Base-by-base conservation (phyloP, 2,329 filamentous ascomycete species). In the Capronia epimyces region DNA sequence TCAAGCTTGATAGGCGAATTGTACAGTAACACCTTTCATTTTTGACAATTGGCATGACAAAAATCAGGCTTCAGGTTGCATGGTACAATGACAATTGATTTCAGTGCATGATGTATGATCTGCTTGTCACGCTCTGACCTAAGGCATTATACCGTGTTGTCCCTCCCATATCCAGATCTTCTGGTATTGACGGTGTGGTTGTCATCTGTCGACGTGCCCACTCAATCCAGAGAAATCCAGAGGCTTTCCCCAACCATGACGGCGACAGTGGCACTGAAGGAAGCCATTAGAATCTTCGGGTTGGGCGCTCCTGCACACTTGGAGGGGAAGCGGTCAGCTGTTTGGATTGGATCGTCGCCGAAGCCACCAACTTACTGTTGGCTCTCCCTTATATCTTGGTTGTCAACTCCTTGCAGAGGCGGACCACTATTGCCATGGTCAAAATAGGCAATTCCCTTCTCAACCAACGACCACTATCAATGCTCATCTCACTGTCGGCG, bases 21-120 rank as follows among this genome's bases (percentile, higher is more conserved):
- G 50, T 57, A 53, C 51, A 57, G 15, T 46, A 46, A 41, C 44
- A 43, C n/a, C 44, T 25, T 44, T 49, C 42, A 43, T 47, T 57
- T 39, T 40, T 43, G n/a, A n/a, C n/a, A n/a, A n/a, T n/a, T n/a
- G n/a, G 49, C 45, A 50, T 52, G 36, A 49, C 41, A 41, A 43
- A 53, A 49, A 39, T 4, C 21, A n/a, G 40, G 43, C 24, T 49
- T 32, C 27, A 57, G 50, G 44, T 20, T 43, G 51, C 51, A 52
- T 52, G 53, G 50, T 37, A 52, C 53, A 54, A 53, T 47, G 40
- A 53, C 37, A 40, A 52, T 49, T 49, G 22, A 25, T 43, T 42
- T 42, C 20, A 22, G 13, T 25, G 21, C 39, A 42, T n/a, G n/a
- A n/a, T n/a, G n/a, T 22, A 25, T 25, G 6, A 25, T 37, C 34